Base-by-base conservation (phyloP, 1,284 basidiomycete genomes). In the Neonothopanus nambi region DNA sequence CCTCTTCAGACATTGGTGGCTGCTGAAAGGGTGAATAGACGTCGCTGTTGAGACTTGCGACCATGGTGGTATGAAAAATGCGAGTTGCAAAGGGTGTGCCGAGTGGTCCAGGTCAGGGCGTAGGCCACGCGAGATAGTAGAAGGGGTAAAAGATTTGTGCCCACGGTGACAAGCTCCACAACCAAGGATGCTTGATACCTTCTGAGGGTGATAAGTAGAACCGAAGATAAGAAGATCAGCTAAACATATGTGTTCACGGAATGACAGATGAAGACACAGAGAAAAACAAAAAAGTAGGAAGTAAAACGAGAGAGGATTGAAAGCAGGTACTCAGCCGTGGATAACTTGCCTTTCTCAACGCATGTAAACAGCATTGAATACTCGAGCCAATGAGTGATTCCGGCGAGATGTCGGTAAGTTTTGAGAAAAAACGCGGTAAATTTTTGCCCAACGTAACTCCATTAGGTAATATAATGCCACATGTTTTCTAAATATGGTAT, bases 11-110 rank as follows among this genome's bases (percentile, higher is more conserved):
- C 57, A 76, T 70, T 66, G 77, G 75, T 54, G 65, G 59, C 53
- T 72, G 70, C 41, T 77, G 76, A 68, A 81, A 83, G 30, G 80
- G 77, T 18, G 79, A 71, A 64, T 78, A 84, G 54, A 82, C 72
- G 69, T 81, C 80, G 68, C 72, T 69, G 70, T 72, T 73, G 57
- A 72, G 58, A 63, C 76, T 77, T 63, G 72, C 74, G 68, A 84
- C 82, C 82, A 85, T 85, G 58, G 52, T 58, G 46, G 60, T 33
- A 45, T 50, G 44, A 30, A 42, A 38, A 52, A 43, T 47, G 35
- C 24, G 42, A 52, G 40, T 13, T 23, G 28, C 15, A 38, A 51
- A 37, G 23, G 26, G 38, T 26, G 21, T 33, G 33, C 17, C 42
- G 37, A 23, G 35, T 24, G 38, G 47, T 13, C 42, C 43, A 53